A percentile compares a stretch with the other conserved stretches of the same genome.
Evolutionary conservation across 345 rosid genomes (phyloP).

Genomic region (Cardamine chenopodiifolia): DNA sequence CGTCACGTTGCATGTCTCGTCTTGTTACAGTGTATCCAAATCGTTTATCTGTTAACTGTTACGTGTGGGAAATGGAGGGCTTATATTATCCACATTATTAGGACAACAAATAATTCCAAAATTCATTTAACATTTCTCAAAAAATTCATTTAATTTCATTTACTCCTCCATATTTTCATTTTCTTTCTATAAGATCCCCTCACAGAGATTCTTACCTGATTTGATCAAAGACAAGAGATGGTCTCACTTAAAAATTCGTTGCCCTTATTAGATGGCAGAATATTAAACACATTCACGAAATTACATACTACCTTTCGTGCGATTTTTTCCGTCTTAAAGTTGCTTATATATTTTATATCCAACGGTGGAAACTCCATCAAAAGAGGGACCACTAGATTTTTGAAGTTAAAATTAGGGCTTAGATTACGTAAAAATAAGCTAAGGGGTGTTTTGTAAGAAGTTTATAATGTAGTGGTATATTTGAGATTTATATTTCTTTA

Average conservation of each 20-base stretch:
- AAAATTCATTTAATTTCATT: not conserved
- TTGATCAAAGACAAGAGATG: slow-evolving; percentile 36
- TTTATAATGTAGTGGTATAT: not conserved
- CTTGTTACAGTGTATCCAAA: slow-evolving; percentile 44
- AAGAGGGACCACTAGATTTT: slow-evolving; percentile 26
- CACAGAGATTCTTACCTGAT: slow-evolving; percentile 32
- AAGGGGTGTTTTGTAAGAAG: not conserved
- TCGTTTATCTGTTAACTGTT: slow-evolving; percentile 40
- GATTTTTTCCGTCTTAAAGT: slow-evolving; percentile 21
- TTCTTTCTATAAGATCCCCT: not conserved
- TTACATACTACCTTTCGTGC: slow-evolving; percentile 26
- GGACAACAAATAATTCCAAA: slow-evolving; percentile 2
- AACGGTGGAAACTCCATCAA: slow-evolving; percentile 24
- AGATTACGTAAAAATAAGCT: not conserved
- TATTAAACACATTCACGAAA: slow-evolving; percentile 38
- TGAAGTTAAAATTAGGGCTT: not conserved
- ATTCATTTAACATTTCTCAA: not conserved
- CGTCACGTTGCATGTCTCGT: slow-evolving; percentile 39
- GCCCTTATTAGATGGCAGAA: slow-evolving; percentile 33
- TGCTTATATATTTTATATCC: slow-evolving; percentile 6
- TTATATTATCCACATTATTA: slow-evolving; percentile 26
- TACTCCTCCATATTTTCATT: slow-evolving; percentile 1
- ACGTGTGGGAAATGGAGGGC: slow-evolving; percentile 36
- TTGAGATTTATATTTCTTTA: not conserved
- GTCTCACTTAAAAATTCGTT: slow-evolving; percentile 38